Evolutionary conservation across 148 eudicot species (phyloP), one percentile per base, ranked within the genome.

Genomic region (Dianthus caryophyllus): DNA sequence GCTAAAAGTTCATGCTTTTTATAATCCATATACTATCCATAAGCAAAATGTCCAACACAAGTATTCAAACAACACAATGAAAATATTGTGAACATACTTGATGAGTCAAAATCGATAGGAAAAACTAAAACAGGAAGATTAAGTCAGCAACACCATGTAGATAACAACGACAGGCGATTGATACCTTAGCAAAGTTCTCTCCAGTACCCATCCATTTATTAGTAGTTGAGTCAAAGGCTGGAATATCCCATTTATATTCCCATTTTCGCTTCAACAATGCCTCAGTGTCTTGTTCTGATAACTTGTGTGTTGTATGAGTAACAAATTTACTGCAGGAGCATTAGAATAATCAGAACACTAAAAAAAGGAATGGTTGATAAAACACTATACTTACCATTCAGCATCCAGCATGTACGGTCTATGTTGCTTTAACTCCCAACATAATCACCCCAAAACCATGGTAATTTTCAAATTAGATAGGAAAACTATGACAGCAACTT

Each of bases 151-250:
- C 44, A 49, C 17, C 5, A 49, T 51, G 43, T 49, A 38, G 30
- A 52, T 61, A 65, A 44, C 48, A 5, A 38, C 66, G n/a, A 27
- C 18, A 29, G 6, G 26, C 39, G 4, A 47, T 47, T 26, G 31
- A 68, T 70, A 93, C 99, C 96, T 86, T 69, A 31, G 72, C 13
- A 59, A 62, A 64, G 70, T 75, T 54, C 44, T 78, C 83, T 64
- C 96, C 93, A 7, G 97, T 90, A 54, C 96, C 99, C 56, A 73
- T 77, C 99, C 99, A 94, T 61, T 78, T 77, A 85, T 79, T 75
- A 67, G 73, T 86, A 25, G 80, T 46, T 59, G 75, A 69, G 68
- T 77, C 81, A 68, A 74, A 70, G 61, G 88, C 86, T 52, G 88
- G 90, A 61, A 75, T 71, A 78, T 84, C 81, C 99, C 99, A 94